Conservation (phyloP, 2,329 filamentous ascomycete species). For the Ceratocystis variospora region DNA sequence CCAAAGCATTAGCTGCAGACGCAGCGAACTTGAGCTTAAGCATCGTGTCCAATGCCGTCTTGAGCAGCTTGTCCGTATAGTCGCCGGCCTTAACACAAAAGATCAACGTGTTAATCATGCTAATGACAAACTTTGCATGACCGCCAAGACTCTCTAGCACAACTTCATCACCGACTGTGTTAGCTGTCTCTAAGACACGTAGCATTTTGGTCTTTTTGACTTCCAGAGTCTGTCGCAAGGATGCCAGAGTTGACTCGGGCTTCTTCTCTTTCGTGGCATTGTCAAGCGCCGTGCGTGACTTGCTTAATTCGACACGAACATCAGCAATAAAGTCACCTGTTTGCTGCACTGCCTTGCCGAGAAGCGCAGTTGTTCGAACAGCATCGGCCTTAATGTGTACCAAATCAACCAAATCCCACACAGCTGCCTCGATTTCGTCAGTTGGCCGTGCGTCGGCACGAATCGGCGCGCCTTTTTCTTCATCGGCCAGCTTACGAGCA, state of each 20-base stretch:
- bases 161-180: conserved; percentile 40
- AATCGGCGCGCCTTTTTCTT: conserved; percentile 30
- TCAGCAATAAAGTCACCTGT: conserved; percentile 38
- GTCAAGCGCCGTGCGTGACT: conserved; percentile 33
- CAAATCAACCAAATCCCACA: conserved; percentile 41
- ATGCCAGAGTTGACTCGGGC: conserved; percentile 26
- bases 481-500: conserved; percentile 32
- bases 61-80: conserved; percentile 40
- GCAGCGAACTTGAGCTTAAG: conserved; percentile 49
- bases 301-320: conserved; percentile 35
- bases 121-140: conserved; percentile 43
- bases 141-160: conserved; percentile 45
- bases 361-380: conserved; percentile 28
- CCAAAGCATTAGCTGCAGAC: conserved; percentile 30
- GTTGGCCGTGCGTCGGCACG: conserved; percentile 33
- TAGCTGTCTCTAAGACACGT: conserved; percentile 39
- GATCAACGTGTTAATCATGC: conserved; percentile 40
- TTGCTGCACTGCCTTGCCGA: conserved; percentile 36
- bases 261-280: conserved; percentile 32
- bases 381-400: conserved; percentile 34
- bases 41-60: conserved; percentile 45
- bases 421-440: conserved; percentile 35
- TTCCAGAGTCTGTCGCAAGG: conserved; percentile 24
- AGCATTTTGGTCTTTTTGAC: conserved; percentile 37
- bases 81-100: conserved; percentile 40